Evolutionary conservation across 352 stramenopile species (phyloP).

Genomic region (Globisporangium alternatum): DNA sequence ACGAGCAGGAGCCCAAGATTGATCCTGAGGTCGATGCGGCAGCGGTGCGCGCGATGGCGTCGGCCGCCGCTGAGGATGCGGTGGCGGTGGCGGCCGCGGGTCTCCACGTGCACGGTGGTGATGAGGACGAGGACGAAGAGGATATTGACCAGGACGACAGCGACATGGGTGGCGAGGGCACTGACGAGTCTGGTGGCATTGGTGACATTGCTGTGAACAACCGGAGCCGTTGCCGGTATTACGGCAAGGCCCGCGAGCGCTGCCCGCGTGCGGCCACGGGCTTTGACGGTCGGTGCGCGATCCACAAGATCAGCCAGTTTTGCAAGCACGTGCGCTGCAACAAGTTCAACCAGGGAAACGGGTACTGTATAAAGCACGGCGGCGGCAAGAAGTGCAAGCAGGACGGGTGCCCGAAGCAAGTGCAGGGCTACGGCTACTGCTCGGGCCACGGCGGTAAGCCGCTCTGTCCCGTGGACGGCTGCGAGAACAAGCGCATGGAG

Average conservation of each 20-base stretch:
- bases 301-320: conserved; percentile 85
- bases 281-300: conserved; percentile 67
- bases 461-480: conserved; percentile 69
- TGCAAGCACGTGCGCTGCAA: conserved; percentile 72
- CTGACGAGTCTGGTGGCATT: conserved; percentile 17
- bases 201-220: conserved; percentile 21
- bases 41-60: conserved; percentile 13
- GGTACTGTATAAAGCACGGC: conserved; percentile 83
- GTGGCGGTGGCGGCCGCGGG: conserved; percentile 7
- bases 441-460: conserved; percentile 80
- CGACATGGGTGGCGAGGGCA: conserved; percentile 15
- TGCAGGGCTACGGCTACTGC: conserved; percentile 84
- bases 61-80: not conserved
- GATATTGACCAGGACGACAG: conserved; percentile 18
- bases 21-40: not conserved
- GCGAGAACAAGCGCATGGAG: conserved; percentile 85
- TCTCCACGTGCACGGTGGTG: conserved; percentile 5
- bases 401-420: conserved; percentile 74
- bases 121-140: conserved; percentile 14
- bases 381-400: conserved; percentile 85
- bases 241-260: conserved; percentile 64
- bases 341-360: conserved; percentile 86
- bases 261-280: conserved; percentile 67
- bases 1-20: conserved; percentile 42
- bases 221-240: conserved; percentile 65